These are phyloP conservation scores for Cytospora piceae DNA, from an alignment of 2,329 filamentous ascomycete species.

Conservation along the genomic window DNA sequence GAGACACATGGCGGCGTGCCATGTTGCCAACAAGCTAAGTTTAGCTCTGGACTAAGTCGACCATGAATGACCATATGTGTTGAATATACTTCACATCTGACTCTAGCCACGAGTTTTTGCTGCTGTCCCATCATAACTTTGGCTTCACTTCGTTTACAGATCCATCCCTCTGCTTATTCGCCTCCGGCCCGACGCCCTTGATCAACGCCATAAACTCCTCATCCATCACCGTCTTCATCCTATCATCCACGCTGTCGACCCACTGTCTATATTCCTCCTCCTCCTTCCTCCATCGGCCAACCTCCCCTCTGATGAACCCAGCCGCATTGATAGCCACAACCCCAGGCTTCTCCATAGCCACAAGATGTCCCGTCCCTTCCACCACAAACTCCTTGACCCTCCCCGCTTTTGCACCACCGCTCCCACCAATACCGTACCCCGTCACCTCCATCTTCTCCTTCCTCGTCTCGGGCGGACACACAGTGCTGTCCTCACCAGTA, in stretches of 20 bases:
- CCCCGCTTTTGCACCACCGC: slow-evolving; percentile 65
- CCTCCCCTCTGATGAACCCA: slow-evolving; percentile 59
- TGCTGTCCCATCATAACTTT: slow-evolving; percentile 19
- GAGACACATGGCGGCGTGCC: not conserved
- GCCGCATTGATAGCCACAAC: slow-evolving; percentile 66
- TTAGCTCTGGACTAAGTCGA: not conserved
- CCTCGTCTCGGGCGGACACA: slow-evolving; percentile 56
- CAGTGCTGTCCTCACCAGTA: slow-evolving; percentile 63
- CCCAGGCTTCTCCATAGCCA: slow-evolving; percentile 78
- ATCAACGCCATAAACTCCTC: slow-evolving; percentile 61
- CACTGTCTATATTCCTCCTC: slow-evolving; percentile 60
- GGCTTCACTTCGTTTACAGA: slow-evolving; percentile 15
- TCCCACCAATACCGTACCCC: slow-evolving; percentile 68
- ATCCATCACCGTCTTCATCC: slow-evolving; percentile 60
- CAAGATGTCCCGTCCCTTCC: slow-evolving; percentile 72
- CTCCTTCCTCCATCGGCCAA: slow-evolving; percentile 60
- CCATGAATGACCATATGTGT: not conserved
- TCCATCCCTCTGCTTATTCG: slow-evolving; percentile 19
- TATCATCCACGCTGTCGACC: slow-evolving; percentile 48
- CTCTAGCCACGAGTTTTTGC: not conserved
- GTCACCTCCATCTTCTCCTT: slow-evolving; percentile 66
- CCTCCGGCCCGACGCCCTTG: slow-evolving; percentile 26
- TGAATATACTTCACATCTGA: not conserved
- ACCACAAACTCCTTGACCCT: slow-evolving; percentile 69
- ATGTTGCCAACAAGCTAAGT: not conserved